A percentile compares a stretch with the other conserved stretches of the same genome.
phyloP scores from a whole-genome alignment of 108 stramenopile genomes.

The Nitzschia sp. region DNA sequence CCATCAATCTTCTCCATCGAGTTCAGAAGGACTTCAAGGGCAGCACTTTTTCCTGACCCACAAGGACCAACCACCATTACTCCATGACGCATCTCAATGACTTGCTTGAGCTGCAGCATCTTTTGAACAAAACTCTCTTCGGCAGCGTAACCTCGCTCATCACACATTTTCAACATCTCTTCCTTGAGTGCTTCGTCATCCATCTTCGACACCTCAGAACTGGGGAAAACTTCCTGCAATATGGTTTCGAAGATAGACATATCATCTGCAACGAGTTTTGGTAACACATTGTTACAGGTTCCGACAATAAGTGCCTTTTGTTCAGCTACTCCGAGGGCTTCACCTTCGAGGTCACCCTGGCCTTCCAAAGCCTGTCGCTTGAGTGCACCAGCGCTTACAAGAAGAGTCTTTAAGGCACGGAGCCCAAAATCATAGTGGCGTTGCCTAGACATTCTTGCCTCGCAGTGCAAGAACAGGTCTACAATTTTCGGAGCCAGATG shows the following conservation, averaged over 20 bases:
- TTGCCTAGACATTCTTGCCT: conserved; percentile 90
- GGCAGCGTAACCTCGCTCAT: conserved; percentile 51
- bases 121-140: conserved; percentile 90
- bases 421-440: conserved; percentile 99
- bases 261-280: conserved; percentile 96
- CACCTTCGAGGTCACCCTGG: conserved; percentile 46
- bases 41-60: conserved; percentile 71
- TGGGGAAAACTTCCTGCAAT: conserved; percentile 89
- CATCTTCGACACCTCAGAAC: conserved; percentile 73
- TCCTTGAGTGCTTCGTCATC: conserved; percentile 71
- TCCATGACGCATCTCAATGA: conserved; percentile 93
- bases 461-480: conserved; percentile 89
- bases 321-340: conserved; percentile 64
- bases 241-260: conserved; percentile 78
- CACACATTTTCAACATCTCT: conserved; percentile 71
- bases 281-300: conserved; percentile 93
- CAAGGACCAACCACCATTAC: conserved; percentile 95
- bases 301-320: conserved; percentile 82
- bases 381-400: conserved; percentile 98
- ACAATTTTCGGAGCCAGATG: conserved; percentile 89
- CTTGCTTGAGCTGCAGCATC: conserved; percentile 92
- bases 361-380: conserved; percentile 87
- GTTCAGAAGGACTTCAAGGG: conserved; percentile 75
- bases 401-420: conserved; percentile 95
- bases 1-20: conserved; percentile 86